phyloP scores from a whole-genome alignment of 305 asterid genomes.

The Striga hermonthica region DNA sequence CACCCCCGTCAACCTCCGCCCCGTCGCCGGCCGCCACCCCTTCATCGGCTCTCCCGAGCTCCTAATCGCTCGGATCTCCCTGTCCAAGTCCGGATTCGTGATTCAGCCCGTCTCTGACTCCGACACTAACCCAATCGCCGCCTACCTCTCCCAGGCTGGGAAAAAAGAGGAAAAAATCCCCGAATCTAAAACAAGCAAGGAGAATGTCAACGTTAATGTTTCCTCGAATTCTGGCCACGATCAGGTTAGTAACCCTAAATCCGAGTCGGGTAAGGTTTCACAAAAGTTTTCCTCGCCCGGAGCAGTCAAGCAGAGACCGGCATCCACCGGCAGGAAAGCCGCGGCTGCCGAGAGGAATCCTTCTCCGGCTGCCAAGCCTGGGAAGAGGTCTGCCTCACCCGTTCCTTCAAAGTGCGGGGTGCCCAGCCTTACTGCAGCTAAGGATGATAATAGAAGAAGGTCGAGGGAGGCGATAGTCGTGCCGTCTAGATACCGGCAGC shows the following conservation, averaged over 20 bases:
- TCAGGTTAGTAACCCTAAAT: slow-evolving; percentile 20
- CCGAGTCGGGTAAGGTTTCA: slow-evolving; percentile 41
- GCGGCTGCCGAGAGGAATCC: slow-evolving; percentile 61
- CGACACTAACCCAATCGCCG: slow-evolving; percentile 51
- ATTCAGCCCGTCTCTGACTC: slow-evolving; percentile 77
- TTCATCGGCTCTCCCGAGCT: slow-evolving; percentile 81
- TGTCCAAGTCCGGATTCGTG: slow-evolving; percentile 50
- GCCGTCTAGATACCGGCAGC: slow-evolving; percentile 90
- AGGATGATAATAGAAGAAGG: slow-evolving; percentile 74
- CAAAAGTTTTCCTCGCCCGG: slow-evolving; percentile 76
- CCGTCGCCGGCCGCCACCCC: slow-evolving; percentile 68
- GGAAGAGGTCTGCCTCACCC: slow-evolving; percentile 76
- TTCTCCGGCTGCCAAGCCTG: slow-evolving; percentile 62
- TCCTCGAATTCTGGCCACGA: slow-evolving; percentile 33
- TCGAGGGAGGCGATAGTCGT: slow-evolving; percentile 76
- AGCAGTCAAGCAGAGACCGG: slow-evolving; percentile 54
- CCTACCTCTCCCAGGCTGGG: slow-evolving; percentile 43
- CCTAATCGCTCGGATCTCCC: slow-evolving; percentile 55
- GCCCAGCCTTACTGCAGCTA: slow-evolving; percentile 79
- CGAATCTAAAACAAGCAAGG: slow-evolving; percentile 45
- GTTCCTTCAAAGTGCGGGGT: slow-evolving; percentile 83
- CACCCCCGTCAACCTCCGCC: slow-evolving; percentile 60
- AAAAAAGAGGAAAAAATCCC: slow-evolving; percentile 40
- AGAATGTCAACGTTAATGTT: slow-evolving; percentile 58
- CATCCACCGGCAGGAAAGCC: slow-evolving; percentile 53